Conservation (phyloP, 257 asterid genomes). For the Verbena officinalis region DNA sequence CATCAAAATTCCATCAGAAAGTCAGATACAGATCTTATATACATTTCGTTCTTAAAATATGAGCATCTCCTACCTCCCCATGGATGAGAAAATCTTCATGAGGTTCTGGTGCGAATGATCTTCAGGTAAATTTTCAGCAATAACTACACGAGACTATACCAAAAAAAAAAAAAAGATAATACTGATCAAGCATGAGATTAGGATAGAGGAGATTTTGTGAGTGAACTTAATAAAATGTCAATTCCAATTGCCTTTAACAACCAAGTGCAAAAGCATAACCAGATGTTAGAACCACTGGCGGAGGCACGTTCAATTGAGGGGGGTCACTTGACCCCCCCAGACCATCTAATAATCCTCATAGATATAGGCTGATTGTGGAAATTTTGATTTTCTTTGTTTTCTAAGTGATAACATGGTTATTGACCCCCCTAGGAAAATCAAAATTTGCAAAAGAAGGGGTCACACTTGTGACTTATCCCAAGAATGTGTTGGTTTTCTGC, state of each 20-base stretch:
- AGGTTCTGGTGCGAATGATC: constrained; percentile 95
- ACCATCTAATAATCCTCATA: too few relatives aligned
- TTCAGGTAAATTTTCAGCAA: constrained; percentile 90
- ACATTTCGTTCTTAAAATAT: constrained; percentile 17
- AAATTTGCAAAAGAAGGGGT: too few relatives aligned
- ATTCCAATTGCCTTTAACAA: not conserved
- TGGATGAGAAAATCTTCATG: constrained; percentile 77
- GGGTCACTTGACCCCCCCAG: too few relatives aligned
- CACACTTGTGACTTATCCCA: too few relatives aligned
- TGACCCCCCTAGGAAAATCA: too few relatives aligned
- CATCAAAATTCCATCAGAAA: constrained; percentile 26
- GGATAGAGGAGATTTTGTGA: constrained; percentile 4
- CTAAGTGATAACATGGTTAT: too few relatives aligned
- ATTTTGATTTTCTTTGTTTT: too few relatives aligned
- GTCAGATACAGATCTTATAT: not conserved
- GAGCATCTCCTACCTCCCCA: constrained; percentile 69
- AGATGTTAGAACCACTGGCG: constrained; percentile 11
- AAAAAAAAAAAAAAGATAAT: constrained; percentile 6
- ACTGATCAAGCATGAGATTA: constrained; percentile 15
- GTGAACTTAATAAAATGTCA: not conserved
- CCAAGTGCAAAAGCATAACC: not conserved
- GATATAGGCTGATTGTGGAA: too few relatives aligned
- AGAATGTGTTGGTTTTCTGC: too few relatives aligned
- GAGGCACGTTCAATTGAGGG: too few relatives aligned
- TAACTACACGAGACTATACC: constrained; percentile 69